Base-by-base conservation (phyloP, 768 basidiomycete species). In the Podaxis sp. region DNA sequence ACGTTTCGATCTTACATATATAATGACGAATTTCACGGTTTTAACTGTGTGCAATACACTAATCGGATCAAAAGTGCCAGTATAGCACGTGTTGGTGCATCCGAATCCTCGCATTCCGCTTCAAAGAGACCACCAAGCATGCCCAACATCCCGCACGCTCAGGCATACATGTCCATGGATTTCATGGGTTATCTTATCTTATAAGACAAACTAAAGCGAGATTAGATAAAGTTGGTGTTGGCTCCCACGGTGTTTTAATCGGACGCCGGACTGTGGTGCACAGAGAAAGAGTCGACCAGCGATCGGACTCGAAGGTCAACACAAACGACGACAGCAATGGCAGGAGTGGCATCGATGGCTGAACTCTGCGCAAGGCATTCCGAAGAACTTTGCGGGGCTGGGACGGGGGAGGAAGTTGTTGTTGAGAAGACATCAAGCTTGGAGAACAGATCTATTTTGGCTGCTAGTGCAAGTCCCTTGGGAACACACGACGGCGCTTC, bases 361-460 rank as follows among this genome's bases (percentile, higher is more conserved):
- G 42, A 61, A 21, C 28, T 3, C 2, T 13, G 36, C 14, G 14
- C 44, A n/a, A 27, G 5, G 35, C 60, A 50, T 44, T 25, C 53
- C n/a, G 46, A 6, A 56, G 54, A 35, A 28, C 40, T 35, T 14
- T 50, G 37, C 37, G 55, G 61, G 44, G 56, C 52, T 27, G 60
- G 63, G 57, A 62, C 61, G 62, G 64, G 63, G 62, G 59, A 64
- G 62, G 63, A 67, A 56, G 54, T 62, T 54, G 66, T 58, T 46
- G 51, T 65, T 61, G 67, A 61, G 36, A 59, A 60, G 44, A 67
- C 59, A 66, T 65, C 68, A 42, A 46, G 51, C 66, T 69, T 68
- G 66, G 72, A 71, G 68, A 69, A 67, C 50, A 69, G 63, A 66
- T 70, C 73, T 71, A 71, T 72, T 72, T 72, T 71, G 69, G 68